Base-by-base conservation (phyloP, 2,329 filamentous ascomycete genomes). In the Atkinsonella hypoxylon region DNA sequence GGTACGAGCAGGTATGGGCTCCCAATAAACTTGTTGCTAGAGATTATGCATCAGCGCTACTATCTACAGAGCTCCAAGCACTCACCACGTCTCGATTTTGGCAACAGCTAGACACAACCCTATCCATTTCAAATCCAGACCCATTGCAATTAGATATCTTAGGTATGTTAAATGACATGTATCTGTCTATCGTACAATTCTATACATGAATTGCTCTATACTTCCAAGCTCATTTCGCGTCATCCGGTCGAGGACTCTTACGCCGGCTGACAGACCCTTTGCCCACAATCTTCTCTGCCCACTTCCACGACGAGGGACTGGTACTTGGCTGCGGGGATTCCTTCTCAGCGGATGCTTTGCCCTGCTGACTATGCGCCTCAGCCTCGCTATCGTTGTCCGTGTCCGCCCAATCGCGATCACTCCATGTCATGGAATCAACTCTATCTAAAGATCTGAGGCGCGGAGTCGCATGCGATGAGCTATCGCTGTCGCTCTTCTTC, bases 351-450 rank as follows among this genome's bases (percentile, higher is more conserved):
- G 46, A 15, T n/a, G n/a, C 40, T 22, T 41, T 34, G 4, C 10
- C 20, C 38, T 49, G 40, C 32, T 45, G 40, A 22, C 48, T 51
- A 47, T 45, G 39, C 11, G 41, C 46, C 12, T 59, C 65, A 46
- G 51, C 54, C 48, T 70, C 72, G 59, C 66, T 74, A 51, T 74
- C 72, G 42, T 69, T 66, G 40, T 67, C 72, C 51, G 69, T 79
- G 55, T 82, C 79, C 10, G 70, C 70, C 69, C 80, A 83, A 61
- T 85, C 81, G 11, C 75, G 70, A 46, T 86, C 82, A 61, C 79
- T 84, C 83, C 83, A 87, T 4, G 73, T 74, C 49, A 76, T 70
- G 3, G 78, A 82, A 57, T 84, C 81, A 22, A 62, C 57, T 34
- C 70, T 56, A 30, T 64, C 63, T 6, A 53, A 50, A 13, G 48